Percentiles rank a stretch among this genome's conserved stretches.
These are phyloP conservation scores for Cymodocea nodosa DNA, from an alignment of 116 monocot genomes.

Conservation along the genomic window DNA sequence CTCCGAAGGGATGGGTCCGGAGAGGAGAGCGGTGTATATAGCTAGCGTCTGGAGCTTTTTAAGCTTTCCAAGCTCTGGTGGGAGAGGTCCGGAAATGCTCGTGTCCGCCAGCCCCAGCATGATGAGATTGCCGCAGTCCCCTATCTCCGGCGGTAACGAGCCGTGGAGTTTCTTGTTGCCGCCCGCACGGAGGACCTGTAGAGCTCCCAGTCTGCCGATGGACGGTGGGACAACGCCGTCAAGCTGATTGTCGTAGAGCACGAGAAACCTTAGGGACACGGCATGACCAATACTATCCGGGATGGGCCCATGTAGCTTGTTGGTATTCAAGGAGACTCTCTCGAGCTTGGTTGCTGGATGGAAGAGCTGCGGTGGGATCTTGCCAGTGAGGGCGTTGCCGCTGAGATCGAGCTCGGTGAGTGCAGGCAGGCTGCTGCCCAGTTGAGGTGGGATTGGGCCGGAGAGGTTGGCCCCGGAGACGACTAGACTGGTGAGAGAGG, in stretches of 20 bases:
- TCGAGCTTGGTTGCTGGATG: slow-evolving; percentile 32
- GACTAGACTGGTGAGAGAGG: slow-evolving; percentile 27
- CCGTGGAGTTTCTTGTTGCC: slow-evolving; percentile 75
- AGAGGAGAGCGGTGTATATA: slow-evolving; percentile 68
- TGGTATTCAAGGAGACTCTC: slow-evolving; percentile 46
- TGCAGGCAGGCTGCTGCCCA: slow-evolving; percentile 24
- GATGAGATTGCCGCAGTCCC: slow-evolving; percentile 45
- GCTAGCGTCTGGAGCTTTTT: slow-evolving; percentile 57
- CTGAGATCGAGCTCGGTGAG: slow-evolving; percentile 55
- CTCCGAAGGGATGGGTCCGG: slow-evolving; percentile 77
- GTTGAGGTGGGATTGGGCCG: slow-evolving; percentile 44
- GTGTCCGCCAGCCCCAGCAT: slow-evolving; percentile 86
- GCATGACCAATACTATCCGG: slow-evolving; percentile 50
- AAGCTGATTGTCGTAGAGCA: slow-evolving; percentile 78
- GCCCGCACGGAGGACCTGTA: slow-evolving; percentile 58
- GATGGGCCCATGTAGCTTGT: slow-evolving; percentile 47
- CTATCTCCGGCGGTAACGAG: slow-evolving; percentile 52
- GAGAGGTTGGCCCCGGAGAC: slow-evolving; percentile 63
- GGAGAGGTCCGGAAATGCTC: slow-evolving; percentile 55
- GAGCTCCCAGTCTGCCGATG: slow-evolving; percentile 29
- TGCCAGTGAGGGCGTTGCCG: slow-evolving; percentile 54
- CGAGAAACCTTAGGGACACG: slow-evolving; percentile 22
- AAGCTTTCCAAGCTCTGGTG: slow-evolving; percentile 37
- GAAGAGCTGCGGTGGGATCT: slow-evolving; percentile 40
- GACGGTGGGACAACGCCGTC: slow-evolving; percentile 39